Evolutionary conservation across 164 flowering plant species (phyloP), one percentile per base, ranked within the genome.

Genomic region (Akebia trifoliata): DNA sequence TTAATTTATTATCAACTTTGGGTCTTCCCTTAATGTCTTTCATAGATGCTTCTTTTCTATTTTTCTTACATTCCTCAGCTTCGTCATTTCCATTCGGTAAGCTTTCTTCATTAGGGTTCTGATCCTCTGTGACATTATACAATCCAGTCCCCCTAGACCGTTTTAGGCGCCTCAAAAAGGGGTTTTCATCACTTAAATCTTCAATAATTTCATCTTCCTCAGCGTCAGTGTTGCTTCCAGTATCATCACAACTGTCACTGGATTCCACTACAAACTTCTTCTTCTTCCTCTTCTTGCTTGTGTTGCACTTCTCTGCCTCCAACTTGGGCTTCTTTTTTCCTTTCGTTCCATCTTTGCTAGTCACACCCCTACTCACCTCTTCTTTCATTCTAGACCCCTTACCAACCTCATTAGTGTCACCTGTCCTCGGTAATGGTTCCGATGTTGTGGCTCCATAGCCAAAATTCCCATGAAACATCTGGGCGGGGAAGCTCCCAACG

Each of bases 111-210:
- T 17, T 57, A 56, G 60, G 25, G 20, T 9, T 50, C 54, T 54
- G 55, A 29, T 53, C 68, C 58, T 66, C 39, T 26, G 57, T 18
- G 12, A 63, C 54, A 57, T 25, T 15, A 6, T 62, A 54, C 14
- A 61, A 50, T 28, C 59, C 73, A 67, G 42, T 56, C 37, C 34
- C 62, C 57, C 66, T 80, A 18, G 65, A 34, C 50, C 52, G 65
- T 59, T 76, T 76, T 10, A 55, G 31, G 47, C 65, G 57, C 25
- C 28, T 47, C 46, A 24, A 54, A 26, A 56, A 20, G 10, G 74
- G 68, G 31, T 83, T 82, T 53, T 80, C 84, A 56, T 78, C 81
- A 60, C 78, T 74, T 15, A 40, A 17, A 61, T 74, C 61, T 54
- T 85, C 90, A 28, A 68, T 70, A 51, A 47, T 62, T 61, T 50